phyloP scores from a whole-genome alignment of 371 early-diverging fungal species.

The Choanephora cucurbitarum region DNA sequence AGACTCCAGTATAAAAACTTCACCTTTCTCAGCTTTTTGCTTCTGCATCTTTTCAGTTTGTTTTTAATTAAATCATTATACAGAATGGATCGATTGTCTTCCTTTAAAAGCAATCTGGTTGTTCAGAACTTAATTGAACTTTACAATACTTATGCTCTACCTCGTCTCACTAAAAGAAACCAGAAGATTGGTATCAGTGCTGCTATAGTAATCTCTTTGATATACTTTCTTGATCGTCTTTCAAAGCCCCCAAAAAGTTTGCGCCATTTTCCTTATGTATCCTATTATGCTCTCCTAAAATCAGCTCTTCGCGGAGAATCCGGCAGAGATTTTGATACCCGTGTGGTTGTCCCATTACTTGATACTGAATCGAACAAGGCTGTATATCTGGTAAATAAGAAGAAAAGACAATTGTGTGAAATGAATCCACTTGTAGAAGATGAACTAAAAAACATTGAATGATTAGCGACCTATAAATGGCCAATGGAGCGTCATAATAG shows the following conservation, averaged over 20 bases:
- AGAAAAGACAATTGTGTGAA: too few species aligned
- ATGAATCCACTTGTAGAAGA: too few species aligned
- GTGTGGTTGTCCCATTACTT: not conserved
- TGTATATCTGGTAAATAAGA: not conserved
- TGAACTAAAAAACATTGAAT: not conserved
- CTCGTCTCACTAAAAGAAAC: not conserved
- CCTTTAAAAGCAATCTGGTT: too few species aligned
- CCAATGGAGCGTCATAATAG: constrained; percentile 27
- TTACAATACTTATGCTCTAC: not conserved
- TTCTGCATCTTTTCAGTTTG: too few species aligned
- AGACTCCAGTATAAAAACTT: too few species aligned
- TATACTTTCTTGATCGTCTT: not conserved
- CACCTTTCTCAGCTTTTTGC: too few species aligned
- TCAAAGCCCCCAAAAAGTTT: constrained; percentile 5
- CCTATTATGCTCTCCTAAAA: not conserved
- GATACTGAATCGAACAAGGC: not conserved
- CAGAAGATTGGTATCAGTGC: not conserved
- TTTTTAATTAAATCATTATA: too few species aligned
- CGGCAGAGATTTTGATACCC: not conserved
- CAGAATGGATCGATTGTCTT: too few species aligned
- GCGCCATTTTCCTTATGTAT: constrained; percentile 2
- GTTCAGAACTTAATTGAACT: not conserved
- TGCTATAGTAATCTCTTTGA: not conserved
- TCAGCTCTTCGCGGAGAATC: not conserved
- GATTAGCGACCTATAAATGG: not conserved